Percentiles rank a stretch among this genome's conserved stretches.
Evolutionary conservation across 1,284 basidiomycete genomes (phyloP).

Genomic region (Apiotrichum mycotoxinovorans): DNA sequence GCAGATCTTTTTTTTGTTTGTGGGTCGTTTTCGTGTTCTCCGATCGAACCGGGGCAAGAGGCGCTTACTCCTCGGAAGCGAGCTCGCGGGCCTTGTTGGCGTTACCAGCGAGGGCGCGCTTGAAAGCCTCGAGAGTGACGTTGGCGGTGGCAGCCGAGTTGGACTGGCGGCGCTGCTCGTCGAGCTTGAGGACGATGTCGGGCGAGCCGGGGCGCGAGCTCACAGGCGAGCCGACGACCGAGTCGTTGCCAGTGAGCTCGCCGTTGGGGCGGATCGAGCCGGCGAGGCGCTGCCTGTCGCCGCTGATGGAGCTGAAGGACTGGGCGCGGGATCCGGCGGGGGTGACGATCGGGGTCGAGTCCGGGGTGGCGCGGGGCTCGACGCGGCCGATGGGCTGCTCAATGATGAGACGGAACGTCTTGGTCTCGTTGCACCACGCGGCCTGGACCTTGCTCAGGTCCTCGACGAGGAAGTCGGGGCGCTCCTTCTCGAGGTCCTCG

Average conservation of each 20-base stretch:
- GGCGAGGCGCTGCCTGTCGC: constrained; percentile 24
- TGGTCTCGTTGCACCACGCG: constrained; percentile 41
- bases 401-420: constrained; percentile 47
- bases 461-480: constrained; percentile 52
- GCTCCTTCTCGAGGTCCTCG: constrained; percentile 48
- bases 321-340: constrained; percentile 44
- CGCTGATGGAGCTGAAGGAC: constrained; percentile 48
- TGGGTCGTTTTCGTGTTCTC: no score
- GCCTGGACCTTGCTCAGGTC: constrained; percentile 48
- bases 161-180: constrained; percentile 24
- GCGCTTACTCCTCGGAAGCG: constrained; percentile 14
- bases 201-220: constrained; percentile 40
- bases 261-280: constrained; percentile 15
- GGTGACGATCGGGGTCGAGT: constrained; percentile 49
- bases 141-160: constrained; percentile 24
- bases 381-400: constrained; percentile 47
- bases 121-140: constrained; percentile 48
- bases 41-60: no score
- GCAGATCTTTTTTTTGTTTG: no score
- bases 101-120: constrained; percentile 45
- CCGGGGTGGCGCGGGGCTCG: constrained; percentile 44
- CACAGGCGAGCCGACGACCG: constrained; percentile 44
- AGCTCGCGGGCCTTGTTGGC: constrained; percentile 22
- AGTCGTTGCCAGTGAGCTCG: constrained; percentile 49
- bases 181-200: constrained; percentile 20